Percentiles rank a stretch among this genome's conserved stretches.
phyloP scores from a whole-genome alignment of 345 rosid species.

The Euphorbia peplus region DNA sequence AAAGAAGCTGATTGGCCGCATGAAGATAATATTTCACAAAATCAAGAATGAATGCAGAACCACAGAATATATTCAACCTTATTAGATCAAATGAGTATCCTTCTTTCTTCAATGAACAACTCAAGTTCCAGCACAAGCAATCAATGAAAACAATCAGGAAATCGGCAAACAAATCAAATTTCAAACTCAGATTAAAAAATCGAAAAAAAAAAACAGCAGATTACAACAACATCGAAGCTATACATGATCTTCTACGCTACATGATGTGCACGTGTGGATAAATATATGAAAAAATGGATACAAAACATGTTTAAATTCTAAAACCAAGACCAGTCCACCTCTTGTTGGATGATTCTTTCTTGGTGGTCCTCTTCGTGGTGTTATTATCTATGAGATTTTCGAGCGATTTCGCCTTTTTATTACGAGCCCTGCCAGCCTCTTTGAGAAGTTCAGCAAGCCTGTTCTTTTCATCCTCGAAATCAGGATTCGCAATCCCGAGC shows the following conservation, averaged over 20 bases:
- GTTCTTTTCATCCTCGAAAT: conserved; percentile 92
- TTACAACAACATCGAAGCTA: conserved; percentile 40
- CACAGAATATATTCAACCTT: conserved; percentile 16
- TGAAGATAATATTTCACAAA: no score
- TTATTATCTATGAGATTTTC: conserved; percentile 87
- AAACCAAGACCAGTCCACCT: conserved; percentile 94
- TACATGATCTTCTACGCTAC: conserved; percentile 59
- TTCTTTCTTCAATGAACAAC: conserved; percentile 21
- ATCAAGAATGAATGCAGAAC: neutral
- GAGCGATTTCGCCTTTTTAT: conserved; percentile 84
- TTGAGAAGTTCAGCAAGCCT: conserved; percentile 90
- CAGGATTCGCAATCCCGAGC: conserved; percentile 97
- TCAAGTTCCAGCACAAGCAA: conserved; percentile 36
- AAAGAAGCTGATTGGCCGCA: no score
- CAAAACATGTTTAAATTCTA: conserved; percentile 44
- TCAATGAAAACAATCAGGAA: conserved; percentile 29
- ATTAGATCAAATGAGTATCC: conserved; percentile 31
- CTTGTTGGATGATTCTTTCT: conserved; percentile 66
- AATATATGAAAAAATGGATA: conserved; percentile 8
- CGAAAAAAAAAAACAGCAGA: conserved; percentile 26
- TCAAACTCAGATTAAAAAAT: conserved; percentile 15
- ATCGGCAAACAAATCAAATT: conserved; percentile 18
- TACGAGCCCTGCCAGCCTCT: conserved; percentile 90
- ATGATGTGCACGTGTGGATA: conserved; percentile 33
- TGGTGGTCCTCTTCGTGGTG: conserved; percentile 70